Evolutionary conservation across 257 asterid genomes (phyloP), one percentile per base, ranked within the genome.

Genomic region (Phtheirospermum japonicum): DNA sequence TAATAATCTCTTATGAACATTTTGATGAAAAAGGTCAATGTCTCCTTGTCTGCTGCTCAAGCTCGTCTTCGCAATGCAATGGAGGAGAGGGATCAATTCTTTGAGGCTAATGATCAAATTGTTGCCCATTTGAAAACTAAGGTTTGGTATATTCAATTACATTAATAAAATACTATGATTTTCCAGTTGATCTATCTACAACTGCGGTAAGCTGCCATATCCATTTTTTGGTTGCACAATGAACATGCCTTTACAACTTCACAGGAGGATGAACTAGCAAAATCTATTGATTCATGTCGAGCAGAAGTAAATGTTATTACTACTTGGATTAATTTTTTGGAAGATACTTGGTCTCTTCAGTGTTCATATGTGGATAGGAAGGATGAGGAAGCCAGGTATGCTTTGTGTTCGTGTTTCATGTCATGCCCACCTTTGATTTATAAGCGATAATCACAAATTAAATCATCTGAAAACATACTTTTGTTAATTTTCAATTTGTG

Each of bases 51-150:
- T 80, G 85, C 94, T 51, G 90, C 81, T 61, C 82, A 79, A 79
- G 87, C 85, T 65, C 96, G 97, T 71, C 91, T 85, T 65, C 97
- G 71, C 73, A 89, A 87, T 64, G 89, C 63, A 69, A 79, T 57
- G 61, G 99, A 93, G 68, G 99, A 93, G 77, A 93, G 94, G 80
- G 97, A 87, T 70, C 97, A 93, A 63, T 93, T 93, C 77, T 93
- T 83, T 70, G 97, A 93, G 63, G 99, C 99, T 68, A 93, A 93
- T 71, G 96, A 89, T 77, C 92, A 89, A 71, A 79, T 93, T 77
- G 92, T 93, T 75, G 77, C 99, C 61, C 97, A 83, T 77, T 66
- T 93, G 57, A 89, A 83, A 77, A 73, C 93, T 45, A 89, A 84
- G 96, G 99, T 89, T 17, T 76, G 72, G 48, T 14, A 6, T 58